Base-by-base conservation (phyloP, 768 basidiomycete species). In the Kwoniella sp. region DNA sequence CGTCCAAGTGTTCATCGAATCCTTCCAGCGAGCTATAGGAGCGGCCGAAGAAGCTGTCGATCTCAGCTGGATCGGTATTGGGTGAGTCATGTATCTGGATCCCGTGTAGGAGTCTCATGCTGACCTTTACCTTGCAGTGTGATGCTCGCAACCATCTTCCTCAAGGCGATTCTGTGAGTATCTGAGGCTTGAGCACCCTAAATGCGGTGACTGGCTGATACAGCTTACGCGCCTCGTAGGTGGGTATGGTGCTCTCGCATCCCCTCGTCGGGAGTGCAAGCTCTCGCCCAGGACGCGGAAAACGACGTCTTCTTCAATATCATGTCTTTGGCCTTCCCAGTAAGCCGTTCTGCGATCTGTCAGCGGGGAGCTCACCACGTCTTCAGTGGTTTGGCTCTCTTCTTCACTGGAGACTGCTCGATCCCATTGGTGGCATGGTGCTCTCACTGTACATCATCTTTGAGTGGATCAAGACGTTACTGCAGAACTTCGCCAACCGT, bases 231-330 rank as follows among this genome's bases (percentile, higher is more conserved):
- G 3, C 23, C 5, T 9, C 23, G 14, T 40, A 71, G 70, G 14
- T 73, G 69, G 69, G 40, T 67, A 5, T 73, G 72, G 72, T 73
- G 72, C 38, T 63, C 70, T 12, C 49, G 62, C 11, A 73, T 73
- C 27, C 70, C 70, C 6, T 70, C 68, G 1, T 70, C 72, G 0
- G 63, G 66, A 1, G 73, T 76, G 2, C 67, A 74, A 56, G 77
- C 77, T 12, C 54, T 77, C 11, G 73, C 76, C 14, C 77, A 77
- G 48, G 77, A 77, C 46, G 77, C 77, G 3, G 72, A 77, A 59
- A 77, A 76, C 49, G 77, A 77, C 49, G 73, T 74, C 2, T 69
- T 69, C 23, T 75, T 77, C 70, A 77, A 77, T 59, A 56, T 70
- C 26, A 75, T 77, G 63, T 76, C 76, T 10, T 61, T 77, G 6